Evolutionary conservation across 148 eudicot genomes (phyloP), one percentile per base, ranked within the genome.

Genomic region (Nepenthes gracilis): DNA sequence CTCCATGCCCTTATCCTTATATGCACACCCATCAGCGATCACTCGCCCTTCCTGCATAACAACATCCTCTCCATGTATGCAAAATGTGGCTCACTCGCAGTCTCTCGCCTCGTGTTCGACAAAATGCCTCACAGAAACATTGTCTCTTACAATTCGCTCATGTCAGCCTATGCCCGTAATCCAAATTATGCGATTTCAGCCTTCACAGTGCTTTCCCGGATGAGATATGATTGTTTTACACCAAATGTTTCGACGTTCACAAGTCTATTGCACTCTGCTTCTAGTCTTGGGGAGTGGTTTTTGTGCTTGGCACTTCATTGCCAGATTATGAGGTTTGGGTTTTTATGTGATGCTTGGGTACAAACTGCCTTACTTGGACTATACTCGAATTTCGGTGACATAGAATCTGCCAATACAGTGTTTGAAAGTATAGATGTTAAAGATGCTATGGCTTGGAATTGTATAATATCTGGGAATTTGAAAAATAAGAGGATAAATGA

Each of bases 361-460:
- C 83, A 81, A 36, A 92, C 88, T 13, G 77, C 88, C 33, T 58
- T 92, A 49, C 75, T 92, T 60, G 82, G 85, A 34, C 57, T 92
- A 70, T 85, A 85, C 52, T 80, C 82, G 36, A 70, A 62, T 66
- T 67, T 75, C 54, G 85, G 93, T 65, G 86, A 85, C 54, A 54
- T 83, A 63, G 76, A 54, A 36, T 80, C 72, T 53, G 86, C 84
- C 15, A 56, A 64, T 60, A 54, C 59, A 52, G 78, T 85, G 51
- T 92, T 92, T 55, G 37, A 48, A 43, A 55, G 40, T 45, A 75
- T 77, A 58, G 43, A 56, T 57, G 58, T 64, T 10, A 81, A 72
- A 58, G 97, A 92, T 65, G 73, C 63, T 1, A 67, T 72, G 70
- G 79, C 88, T 36, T 92, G 96, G 97, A 83, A 85, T 74, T 71